Evolutionary conservation across 768 basidiomycete genomes (phyloP), one percentile per base, ranked within the genome.

Genomic region (Nidularia pulvinata): DNA sequence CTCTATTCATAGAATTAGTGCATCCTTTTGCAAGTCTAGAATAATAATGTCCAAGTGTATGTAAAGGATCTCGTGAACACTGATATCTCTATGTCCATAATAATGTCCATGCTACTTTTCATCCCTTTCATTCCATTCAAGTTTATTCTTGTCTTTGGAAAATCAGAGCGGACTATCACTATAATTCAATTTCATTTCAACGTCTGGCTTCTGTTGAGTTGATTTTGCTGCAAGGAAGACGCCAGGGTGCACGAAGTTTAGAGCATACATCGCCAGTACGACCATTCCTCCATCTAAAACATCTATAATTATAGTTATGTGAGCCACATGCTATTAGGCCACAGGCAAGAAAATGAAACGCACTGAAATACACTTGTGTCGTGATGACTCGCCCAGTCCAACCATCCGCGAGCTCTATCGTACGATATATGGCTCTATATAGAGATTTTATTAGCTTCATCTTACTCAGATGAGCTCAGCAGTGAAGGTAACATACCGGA

Each of bases 331-430:
- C 51, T 13, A 16, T 46, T 44, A 32, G 10, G n/a, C 16, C 32
- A n/a, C n/a, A 46, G 7, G 13, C 5, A 25, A 32, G 47, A 45
- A 22, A 42, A 50, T 19, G 10, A 14, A n/a, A 68, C 77, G 37
- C 48, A 80, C 79, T 73, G 65, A 83, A 81, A 56, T 75, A 78
- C 4, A 70, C 57, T 56, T 86, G 66, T 1, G 78, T 80, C 7
- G 62, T 56, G 53, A 83, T 81, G 53, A 85, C 75, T 2, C 59
- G 57, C 7, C 84, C 83, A 30, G 57, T 55, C 80, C 82, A 86
- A 0, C 82, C 83, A 48, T 77, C 72, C 1, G 70, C 57, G 7
- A 80, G 62, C 61, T 83, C 82, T 43, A 78, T 65, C 0, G 78
- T 78, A 47, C 83, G 77, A 61, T 82, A 85, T 7, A 83, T 61